These are phyloP conservation scores for Tricholoma matsutake DNA, from an alignment of 768 basidiomycete species.

Conservation along the genomic window DNA sequence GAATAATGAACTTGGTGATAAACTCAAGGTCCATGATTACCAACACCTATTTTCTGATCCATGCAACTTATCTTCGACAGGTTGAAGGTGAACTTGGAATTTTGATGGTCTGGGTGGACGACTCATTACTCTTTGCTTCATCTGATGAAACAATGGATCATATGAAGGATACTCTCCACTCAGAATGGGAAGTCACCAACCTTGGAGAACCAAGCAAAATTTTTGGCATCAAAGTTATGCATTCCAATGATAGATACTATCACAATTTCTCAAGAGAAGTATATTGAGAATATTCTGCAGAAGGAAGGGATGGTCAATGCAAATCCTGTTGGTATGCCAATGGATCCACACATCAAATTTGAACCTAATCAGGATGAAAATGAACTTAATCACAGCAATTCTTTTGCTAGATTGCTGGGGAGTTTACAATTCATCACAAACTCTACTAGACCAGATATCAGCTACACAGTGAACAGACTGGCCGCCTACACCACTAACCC, in stretches of 20 bases:
- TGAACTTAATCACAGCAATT: too few species aligned
- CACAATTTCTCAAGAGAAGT: background rate
- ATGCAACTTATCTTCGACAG: conserved; percentile 10
- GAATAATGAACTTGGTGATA: conserved; percentile 17
- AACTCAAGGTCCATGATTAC: conserved; percentile 15
- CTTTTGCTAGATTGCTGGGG: too few species aligned
- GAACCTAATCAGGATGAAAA: too few species aligned
- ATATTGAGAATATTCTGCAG: background rate
- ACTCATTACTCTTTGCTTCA: background rate
- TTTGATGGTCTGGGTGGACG: conserved; percentile 28
- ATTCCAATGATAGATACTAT: background rate
- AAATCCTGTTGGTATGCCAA: too few species aligned
- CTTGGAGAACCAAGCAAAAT: background rate
- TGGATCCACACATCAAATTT: too few species aligned
- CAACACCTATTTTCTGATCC: background rate
- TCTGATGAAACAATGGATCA: background rate
- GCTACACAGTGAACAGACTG: too few species aligned
- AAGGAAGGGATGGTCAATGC: background rate
- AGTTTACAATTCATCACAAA: too few species aligned
- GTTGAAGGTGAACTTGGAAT: conserved; percentile 8
- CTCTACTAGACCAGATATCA: too few species aligned
- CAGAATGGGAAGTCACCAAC: background rate
- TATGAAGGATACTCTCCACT: background rate
- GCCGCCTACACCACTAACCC: too few species aligned
- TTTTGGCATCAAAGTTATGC: background rate